These are phyloP conservation scores for Hypericum androsaemum DNA, from an alignment of 345 rosid species.

Conservation along the genomic window DNA sequence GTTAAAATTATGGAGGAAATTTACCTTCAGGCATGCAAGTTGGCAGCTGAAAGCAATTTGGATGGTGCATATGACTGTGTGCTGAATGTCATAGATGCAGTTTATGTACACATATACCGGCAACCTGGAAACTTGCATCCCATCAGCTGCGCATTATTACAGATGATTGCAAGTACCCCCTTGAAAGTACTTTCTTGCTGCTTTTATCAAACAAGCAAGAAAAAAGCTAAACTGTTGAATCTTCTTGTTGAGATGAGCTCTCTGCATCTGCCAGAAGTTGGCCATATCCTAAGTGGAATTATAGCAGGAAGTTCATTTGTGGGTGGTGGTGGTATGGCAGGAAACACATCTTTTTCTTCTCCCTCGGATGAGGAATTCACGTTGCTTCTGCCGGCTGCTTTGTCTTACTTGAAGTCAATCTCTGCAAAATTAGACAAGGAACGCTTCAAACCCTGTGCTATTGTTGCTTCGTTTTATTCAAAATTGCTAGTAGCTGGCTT, in stretches of 20 bases:
- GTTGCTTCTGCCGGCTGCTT: constrained; percentile 64
- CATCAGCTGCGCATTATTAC: constrained; percentile 38
- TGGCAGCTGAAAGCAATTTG: constrained; percentile 35
- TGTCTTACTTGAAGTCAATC: constrained; percentile 40
- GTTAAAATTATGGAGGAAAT: constrained; percentile 47
- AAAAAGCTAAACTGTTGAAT: constrained; percentile 54
- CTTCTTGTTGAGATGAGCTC: constrained; percentile 68
- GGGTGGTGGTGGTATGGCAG: constrained; percentile 12
- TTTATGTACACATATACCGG: constrained; percentile 27
- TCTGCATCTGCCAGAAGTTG: constrained; percentile 57
- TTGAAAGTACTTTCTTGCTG: constrained; percentile 50
- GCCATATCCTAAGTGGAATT: constrained; percentile 33
- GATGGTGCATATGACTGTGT: constrained; percentile 50
- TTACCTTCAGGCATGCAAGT: constrained; percentile 43
- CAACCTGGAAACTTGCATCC: constrained; percentile 42
- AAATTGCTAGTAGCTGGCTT: constrained; percentile 48
- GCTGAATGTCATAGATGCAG: constrained; percentile 46
- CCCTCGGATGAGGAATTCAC: constrained; percentile 49
- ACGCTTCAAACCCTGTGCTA: constrained; percentile 21
- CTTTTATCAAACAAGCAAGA: constrained; percentile 31
- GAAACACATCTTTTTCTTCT: constrained; percentile 14
- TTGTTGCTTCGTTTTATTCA: constrained; percentile 48
- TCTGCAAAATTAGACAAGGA: constrained; percentile 38
- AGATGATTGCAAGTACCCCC: constrained; percentile 49
- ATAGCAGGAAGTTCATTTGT: constrained; percentile 17